Evolutionary conservation across 2,329 filamentous ascomycete genomes (phyloP).

Genomic region (Sphaerulina vaccinii): DNA sequence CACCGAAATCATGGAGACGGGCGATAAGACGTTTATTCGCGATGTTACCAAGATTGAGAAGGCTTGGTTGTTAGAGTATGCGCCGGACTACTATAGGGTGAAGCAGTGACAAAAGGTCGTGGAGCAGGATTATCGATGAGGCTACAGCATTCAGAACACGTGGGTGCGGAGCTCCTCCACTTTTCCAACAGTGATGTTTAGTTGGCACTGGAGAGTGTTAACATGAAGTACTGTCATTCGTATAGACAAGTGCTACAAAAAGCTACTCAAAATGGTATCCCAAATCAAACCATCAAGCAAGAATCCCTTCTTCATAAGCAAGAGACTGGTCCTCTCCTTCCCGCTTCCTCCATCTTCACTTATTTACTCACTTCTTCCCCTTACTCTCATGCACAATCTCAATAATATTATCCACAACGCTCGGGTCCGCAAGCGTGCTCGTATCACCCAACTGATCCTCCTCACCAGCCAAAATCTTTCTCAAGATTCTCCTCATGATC

Average conservation of each 20-base stretch:
- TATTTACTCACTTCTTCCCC: constrained; percentile 37
- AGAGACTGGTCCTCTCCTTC: no score
- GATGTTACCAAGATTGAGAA: constrained; percentile 94
- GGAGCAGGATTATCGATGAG: no score
- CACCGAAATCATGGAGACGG: constrained; percentile 86
- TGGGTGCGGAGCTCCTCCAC: no score
- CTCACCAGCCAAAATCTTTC: constrained; percentile 96
- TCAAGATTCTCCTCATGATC: constrained; percentile 96
- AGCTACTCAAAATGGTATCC: no score
- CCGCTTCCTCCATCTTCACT: no score
- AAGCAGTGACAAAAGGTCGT: constrained; percentile 29
- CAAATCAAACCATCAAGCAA: no score
- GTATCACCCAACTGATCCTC: constrained; percentile 95
- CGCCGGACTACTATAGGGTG: constrained; percentile 75
- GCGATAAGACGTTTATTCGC: constrained; percentile 82
- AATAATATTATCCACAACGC: constrained; percentile 88
- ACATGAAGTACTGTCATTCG: no score
- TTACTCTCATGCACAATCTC: constrained; percentile 63
- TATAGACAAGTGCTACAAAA: no score
- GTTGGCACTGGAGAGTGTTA: no score
- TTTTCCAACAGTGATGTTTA: no score
- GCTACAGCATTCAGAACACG: no score
- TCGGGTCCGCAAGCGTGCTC: constrained; percentile 88
- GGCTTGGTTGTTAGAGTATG: constrained; percentile 87
- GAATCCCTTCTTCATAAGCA: no score